phyloP scores from a whole-genome alignment of 371 early-diverging fungal genomes.

The Rhizopus delemar region DNA sequence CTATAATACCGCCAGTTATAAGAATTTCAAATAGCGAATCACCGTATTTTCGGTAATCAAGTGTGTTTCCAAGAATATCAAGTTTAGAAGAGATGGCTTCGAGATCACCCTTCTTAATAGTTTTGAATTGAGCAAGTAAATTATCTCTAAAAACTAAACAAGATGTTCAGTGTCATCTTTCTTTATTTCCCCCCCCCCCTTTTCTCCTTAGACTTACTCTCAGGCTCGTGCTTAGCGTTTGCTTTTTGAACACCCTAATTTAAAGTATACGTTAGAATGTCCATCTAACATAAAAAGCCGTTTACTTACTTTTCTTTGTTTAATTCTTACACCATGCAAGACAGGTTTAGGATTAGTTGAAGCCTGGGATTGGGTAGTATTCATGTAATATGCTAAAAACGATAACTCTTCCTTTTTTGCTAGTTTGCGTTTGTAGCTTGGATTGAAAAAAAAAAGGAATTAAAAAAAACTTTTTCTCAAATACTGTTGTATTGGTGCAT shows the following conservation, averaged over 20 bases:
- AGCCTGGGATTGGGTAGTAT: conserved; percentile 59
- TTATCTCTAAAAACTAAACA: conserved; percentile 71
- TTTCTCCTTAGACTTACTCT: conserved; percentile 53
- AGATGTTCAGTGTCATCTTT: background rate
- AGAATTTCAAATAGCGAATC: conserved; percentile 91
- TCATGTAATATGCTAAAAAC: conserved; percentile 50
- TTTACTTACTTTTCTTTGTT: conserved; percentile 68
- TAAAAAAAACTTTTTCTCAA: background rate
- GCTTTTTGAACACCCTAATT: conserved; percentile 80
- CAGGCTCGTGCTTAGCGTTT: conserved; percentile 84
- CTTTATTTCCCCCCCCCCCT: background rate
- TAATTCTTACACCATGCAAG: conserved; percentile 83
- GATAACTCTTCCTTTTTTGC: conserved; percentile 21
- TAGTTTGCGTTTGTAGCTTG: conserved; percentile 13
- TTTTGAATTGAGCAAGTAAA: conserved; percentile 64
- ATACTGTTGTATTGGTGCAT: background rate
- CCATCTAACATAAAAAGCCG: background rate
- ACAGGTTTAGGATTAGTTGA: conserved; percentile 62
- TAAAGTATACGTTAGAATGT: conserved; percentile 1
- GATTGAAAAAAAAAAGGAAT: background rate
- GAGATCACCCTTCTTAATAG: conserved; percentile 69
- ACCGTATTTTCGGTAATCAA: conserved; percentile 92
- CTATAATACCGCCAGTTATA: conserved; percentile 86
- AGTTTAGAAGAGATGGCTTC: conserved; percentile 71
- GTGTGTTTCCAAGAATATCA: conserved; percentile 81